These are phyloP conservation scores for Pseudomassariella vexata DNA, from an alignment of 2,329 filamentous ascomycete genomes.

Conservation along the genomic window DNA sequence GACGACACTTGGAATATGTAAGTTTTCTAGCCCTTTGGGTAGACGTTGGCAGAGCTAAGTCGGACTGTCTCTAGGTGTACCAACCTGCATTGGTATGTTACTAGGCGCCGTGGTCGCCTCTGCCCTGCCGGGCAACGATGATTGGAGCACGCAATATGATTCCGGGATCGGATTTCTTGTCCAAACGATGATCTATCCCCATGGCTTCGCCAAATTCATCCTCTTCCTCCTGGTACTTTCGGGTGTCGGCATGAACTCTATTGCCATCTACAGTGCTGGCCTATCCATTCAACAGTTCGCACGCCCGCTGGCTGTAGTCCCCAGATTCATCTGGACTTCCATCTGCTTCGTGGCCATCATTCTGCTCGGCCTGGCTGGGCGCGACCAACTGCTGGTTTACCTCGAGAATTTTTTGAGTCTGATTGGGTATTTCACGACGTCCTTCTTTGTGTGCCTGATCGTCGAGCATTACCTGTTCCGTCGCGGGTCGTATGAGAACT, in stretches of 20 bases:
- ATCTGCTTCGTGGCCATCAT: conserved; percentile 39
- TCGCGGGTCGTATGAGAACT: conserved; percentile 31
- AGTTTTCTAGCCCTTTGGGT: no score
- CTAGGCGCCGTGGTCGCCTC: conserved; percentile 36
- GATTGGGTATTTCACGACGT: conserved; percentile 44
- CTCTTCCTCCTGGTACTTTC: conserved; percentile 31
- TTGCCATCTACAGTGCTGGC: conserved; percentile 34
- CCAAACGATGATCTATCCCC: conserved; percentile 35
- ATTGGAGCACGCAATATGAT: conserved; percentile 33
- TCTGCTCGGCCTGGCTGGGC: conserved; percentile 35
- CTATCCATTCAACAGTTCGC: conserved; percentile 35
- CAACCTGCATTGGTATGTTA: conserved; percentile 43
- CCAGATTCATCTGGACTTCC: conserved; percentile 41
- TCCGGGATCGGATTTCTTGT: conserved; percentile 39
- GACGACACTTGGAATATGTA: conserved; percentile 38
- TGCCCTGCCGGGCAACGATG: conserved; percentile 31
- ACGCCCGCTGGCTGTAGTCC: conserved; percentile 33
- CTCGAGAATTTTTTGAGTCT: conserved; percentile 41
- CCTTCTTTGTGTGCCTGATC: conserved; percentile 41
- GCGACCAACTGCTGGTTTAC: conserved; percentile 35
- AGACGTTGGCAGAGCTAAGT: no score
- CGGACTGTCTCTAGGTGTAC: no score
- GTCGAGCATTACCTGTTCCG: conserved; percentile 43
- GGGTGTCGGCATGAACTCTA: conserved; percentile 40
- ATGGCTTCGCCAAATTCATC: conserved; percentile 36